phyloP scores from a whole-genome alignment of 306 rosid genomes.

The Gleditsia sinensis region DNA sequence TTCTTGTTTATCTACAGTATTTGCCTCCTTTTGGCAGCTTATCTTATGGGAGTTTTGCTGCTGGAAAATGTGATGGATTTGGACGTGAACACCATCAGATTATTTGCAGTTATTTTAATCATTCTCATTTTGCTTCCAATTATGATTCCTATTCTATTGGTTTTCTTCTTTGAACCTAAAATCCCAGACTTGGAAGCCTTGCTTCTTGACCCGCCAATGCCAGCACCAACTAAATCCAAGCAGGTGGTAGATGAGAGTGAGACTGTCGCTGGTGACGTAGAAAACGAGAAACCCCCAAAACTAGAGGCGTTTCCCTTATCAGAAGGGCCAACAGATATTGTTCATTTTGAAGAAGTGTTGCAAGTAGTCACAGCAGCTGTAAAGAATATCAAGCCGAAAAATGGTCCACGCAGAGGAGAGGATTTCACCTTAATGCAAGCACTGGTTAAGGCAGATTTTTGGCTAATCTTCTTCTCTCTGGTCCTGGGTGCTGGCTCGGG shows the following conservation, averaged over 20 bases:
- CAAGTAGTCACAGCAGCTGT: constrained; percentile 59
- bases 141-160: constrained; percentile 50
- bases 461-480: constrained; percentile 70
- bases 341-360: constrained; percentile 57
- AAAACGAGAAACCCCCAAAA: constrained; percentile 59
- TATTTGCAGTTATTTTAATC: constrained; percentile 37
- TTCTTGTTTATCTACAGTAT: constrained; percentile 56
- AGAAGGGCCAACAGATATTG: constrained; percentile 60
- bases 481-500: constrained; percentile 75
- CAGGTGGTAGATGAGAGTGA: constrained; percentile 36
- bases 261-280: constrained; percentile 48
- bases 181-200: constrained; percentile 50
- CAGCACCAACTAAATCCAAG: constrained; percentile 31
- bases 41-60: constrained; percentile 61
- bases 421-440: constrained; percentile 74
- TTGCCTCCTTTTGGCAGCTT: constrained; percentile 69
- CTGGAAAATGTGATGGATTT: constrained; percentile 48
- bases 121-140: constrained; percentile 55
- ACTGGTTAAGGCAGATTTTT: constrained; percentile 69
- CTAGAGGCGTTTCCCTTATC: neutral
- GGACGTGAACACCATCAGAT: constrained; percentile 38
- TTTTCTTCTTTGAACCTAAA: constrained; percentile 50
- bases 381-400: constrained; percentile 50
- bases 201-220: constrained; percentile 38
- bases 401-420: constrained; percentile 84